Evolutionary conservation across 2,329 filamentous ascomycete species (phyloP), one percentile per base, ranked within the genome.

Genomic region (Neonectria hederae): DNA sequence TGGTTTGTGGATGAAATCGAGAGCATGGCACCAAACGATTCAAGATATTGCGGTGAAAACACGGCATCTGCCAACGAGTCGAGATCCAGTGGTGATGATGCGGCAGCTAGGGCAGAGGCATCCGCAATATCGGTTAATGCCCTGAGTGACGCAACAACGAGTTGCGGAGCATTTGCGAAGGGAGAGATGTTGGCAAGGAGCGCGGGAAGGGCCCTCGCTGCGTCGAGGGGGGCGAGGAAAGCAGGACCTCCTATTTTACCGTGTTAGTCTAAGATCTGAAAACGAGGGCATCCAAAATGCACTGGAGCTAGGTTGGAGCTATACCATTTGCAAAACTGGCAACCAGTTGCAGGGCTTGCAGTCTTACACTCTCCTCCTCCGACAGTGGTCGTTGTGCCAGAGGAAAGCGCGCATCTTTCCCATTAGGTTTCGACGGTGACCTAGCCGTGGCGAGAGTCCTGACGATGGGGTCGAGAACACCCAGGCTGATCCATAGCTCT

Each of bases 311-410:
- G 28, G 28, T 21, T 8, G 40, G 21, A 70, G 60, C 35, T 84
- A 73, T 84, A 94, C 94, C 94, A 80, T 92, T 90, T 62, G 93
- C 92, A 75, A 98, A 87, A 77, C 92, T 96, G 51, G 91, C 90
- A 38, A 97, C 82, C n/a, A 97, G 86, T 68, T 97, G 89, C 42
- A 94, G 86, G n/a, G 92, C 91, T 76, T 97, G 92, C 61, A 96
- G 82, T 69, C 89, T 87, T 52, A 90, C 84, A 48, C 87, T 84
- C 60, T 94, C 90, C 63, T 92, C 88, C 11, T 89, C 86, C 3
- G 83, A 84, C 69, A 89, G 76, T 4, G 76, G 68, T 35, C 74
- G 75, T 10, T 78, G 79, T 13, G 79, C 75, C 26, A 76, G 66
- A 46, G 75, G 69, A 26, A 75, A 72, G 22, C 73, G 74, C 48